Evolutionary conservation across 2,329 filamentous ascomycete genomes (phyloP).

Genomic region (Tolypocladium pustulatum): DNA sequence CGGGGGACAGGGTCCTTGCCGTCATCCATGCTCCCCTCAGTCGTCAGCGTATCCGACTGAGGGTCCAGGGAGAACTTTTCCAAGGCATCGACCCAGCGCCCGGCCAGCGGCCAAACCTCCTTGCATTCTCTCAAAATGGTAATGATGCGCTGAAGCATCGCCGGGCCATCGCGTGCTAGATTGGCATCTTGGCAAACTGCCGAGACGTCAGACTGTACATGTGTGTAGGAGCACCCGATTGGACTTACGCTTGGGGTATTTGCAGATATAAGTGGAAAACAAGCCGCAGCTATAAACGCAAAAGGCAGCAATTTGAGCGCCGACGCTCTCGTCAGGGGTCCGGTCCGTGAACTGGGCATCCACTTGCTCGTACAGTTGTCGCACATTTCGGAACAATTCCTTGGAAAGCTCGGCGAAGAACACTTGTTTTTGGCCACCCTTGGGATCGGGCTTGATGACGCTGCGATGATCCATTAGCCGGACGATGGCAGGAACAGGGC

Average conservation of each 20-base stretch:
- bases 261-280: slow-evolving; percentile 40
- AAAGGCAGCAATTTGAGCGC: slow-evolving; percentile 44
- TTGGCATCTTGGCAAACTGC: slow-evolving; percentile 30
- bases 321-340: slow-evolving; percentile 35
- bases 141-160: slow-evolving; percentile 35
- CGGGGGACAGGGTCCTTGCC: slow-evolving; percentile 24
- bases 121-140: slow-evolving; percentile 36
- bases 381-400: slow-evolving; percentile 39
- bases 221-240: neutral
- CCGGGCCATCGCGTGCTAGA: slow-evolving; percentile 28
- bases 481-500: neutral
- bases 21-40: slow-evolving; percentile 40
- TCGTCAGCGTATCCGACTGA: slow-evolving; percentile 24
- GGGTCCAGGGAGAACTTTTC: slow-evolving; percentile 35
- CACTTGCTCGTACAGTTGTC: slow-evolving; percentile 36
- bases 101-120: slow-evolving; percentile 40
- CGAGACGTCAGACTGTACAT: neutral
- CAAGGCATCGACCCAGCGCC: slow-evolving; percentile 40
- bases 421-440: slow-evolving; percentile 22
- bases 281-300: slow-evolving; percentile 45
- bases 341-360: slow-evolving; percentile 38
- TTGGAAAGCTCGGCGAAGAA: slow-evolving; percentile 34
- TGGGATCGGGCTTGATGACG: slow-evolving; percentile 30
- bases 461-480: slow-evolving; percentile 16
- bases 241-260: slow-evolving; percentile 36